Base-by-base conservation (phyloP, 1,284 basidiomycete genomes). In the Moesziomyces sp. region DNA sequence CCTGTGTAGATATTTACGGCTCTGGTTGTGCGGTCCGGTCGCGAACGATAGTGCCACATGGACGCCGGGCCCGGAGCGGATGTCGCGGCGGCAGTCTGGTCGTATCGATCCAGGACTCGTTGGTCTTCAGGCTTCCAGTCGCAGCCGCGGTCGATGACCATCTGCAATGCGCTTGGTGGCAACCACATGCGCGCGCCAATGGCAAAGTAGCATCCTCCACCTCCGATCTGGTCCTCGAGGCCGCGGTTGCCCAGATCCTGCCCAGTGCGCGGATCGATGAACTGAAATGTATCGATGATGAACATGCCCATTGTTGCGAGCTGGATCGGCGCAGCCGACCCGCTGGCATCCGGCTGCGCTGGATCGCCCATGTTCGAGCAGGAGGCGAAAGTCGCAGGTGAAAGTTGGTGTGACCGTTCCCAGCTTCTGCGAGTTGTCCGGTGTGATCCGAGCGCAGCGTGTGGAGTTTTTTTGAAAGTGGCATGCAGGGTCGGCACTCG, bases 91-190 rank as follows among this genome's bases (percentile, higher is more conserved):
- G 84, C 50, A 16, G 66, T 67, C 10, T 48, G 42, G 0, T 93
- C 92, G 79, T 91, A 93, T 0, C 84, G 80, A 52, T 89, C 85
- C 3, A 97, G 87, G 40, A 86, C 85, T 3, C 85, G 70, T 71
- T 90, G 87, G 46, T 93, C 88, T 18, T 86, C 71, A 1, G 78
- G 58, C 11, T 91, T 90, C 82, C 94, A 95, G 84, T 97, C 94
- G 42, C 85, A 63, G 4, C 94, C 94, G 80, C 87, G 87, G 85
- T 97, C 94, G 46, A 96, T 86, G 63, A 97, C 88, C 90, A 95
- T 92, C 54, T 59, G 61, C 9, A 65, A 18, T 28, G 43, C 35
- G 28, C 46, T 38, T 3, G 58, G 52, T 5, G 50, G 73, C 80
- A 57, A 56, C 91, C 93, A 93, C 81, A 94, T 89, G 40, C 93